phyloP scores from a whole-genome alignment of 1,284 basidiomycete genomes.

The Boletus subluridellus region DNA sequence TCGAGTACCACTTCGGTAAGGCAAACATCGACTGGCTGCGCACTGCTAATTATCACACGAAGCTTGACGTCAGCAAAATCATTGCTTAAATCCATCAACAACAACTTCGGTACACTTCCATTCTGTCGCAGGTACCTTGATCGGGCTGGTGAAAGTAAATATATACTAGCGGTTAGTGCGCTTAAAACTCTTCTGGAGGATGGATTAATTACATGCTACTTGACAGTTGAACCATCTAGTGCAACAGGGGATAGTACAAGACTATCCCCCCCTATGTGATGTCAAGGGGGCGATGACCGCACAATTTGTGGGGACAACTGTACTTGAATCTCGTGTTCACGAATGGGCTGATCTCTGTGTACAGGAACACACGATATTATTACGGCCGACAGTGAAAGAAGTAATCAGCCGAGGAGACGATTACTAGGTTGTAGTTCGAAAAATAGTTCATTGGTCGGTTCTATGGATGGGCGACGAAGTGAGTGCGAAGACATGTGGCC shows the following conservation, averaged over 20 bases:
- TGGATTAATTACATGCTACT: background rate
- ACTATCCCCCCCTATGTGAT: constrained; percentile 94
- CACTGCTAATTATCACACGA: constrained; percentile 11
- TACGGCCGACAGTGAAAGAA: constrained; percentile 91
- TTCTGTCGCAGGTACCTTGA: constrained; percentile 96
- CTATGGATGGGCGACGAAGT: constrained; percentile 2
- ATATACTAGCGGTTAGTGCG: constrained; percentile 79
- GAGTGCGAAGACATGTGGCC: constrained; percentile 1
- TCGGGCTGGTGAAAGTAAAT: constrained; percentile 90
- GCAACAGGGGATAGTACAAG: constrained; percentile 82
- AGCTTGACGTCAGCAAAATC: constrained; percentile 85
- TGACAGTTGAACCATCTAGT: constrained; percentile 86
- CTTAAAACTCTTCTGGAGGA: background rate
- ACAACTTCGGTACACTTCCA: constrained; percentile 92
- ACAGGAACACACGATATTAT: constrained; percentile 89
- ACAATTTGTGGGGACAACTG: constrained; percentile 70
- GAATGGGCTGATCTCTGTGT: constrained; percentile 6
- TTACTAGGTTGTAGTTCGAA: constrained; percentile 49
- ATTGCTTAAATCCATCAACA: constrained; percentile 85
- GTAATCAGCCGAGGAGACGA: constrained; percentile 93
- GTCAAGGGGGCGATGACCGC: constrained; percentile 84
- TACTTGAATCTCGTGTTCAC: background rate
- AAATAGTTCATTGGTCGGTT: background rate
- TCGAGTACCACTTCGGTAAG: constrained; percentile 66
- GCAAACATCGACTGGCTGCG: background rate